Conservation (phyloP, 495 filamentous ascomycete genomes). For the Penicillium angulare region DNA sequence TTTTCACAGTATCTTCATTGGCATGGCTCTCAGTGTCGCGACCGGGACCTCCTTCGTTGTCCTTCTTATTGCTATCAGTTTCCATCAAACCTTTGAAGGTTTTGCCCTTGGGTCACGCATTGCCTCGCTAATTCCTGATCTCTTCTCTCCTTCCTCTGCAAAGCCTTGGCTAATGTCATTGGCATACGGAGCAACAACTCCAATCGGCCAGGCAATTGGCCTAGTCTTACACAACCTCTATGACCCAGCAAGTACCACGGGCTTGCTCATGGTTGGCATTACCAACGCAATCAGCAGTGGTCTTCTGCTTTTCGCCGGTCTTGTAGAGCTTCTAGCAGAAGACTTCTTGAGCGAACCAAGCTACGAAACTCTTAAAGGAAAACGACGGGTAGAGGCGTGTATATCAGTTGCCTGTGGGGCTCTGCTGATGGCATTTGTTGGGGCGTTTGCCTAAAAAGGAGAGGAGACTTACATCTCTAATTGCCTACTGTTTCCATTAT, state of each 20-base stretch:
- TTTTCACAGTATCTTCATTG: slow-evolving; percentile 86
- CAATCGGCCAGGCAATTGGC: slow-evolving; percentile 86
- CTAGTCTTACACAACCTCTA: slow-evolving; percentile 79
- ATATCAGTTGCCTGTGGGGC: slow-evolving; percentile 74
- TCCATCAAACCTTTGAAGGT: slow-evolving; percentile 84
- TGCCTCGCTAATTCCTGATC: slow-evolving; percentile 57
- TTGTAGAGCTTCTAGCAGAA: slow-evolving; percentile 90
- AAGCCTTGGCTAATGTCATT: slow-evolving; percentile 93
- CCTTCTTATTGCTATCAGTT: slow-evolving; percentile 76
- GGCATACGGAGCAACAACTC: slow-evolving; percentile 88
- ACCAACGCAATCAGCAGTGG: slow-evolving; percentile 91
- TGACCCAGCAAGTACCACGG: slow-evolving; percentile 76
- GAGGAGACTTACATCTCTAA: background rate
- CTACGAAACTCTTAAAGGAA: slow-evolving; percentile 69
- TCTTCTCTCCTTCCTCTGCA: slow-evolving; percentile 48
- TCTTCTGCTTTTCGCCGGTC: slow-evolving; percentile 82
- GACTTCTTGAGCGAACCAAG: slow-evolving; percentile 91
- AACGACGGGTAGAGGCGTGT: slow-evolving; percentile 71
- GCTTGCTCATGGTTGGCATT: slow-evolving; percentile 84
- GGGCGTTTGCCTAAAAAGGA: slow-evolving; percentile 79
- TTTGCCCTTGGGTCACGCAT: slow-evolving; percentile 74
- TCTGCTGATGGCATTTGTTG: slow-evolving; percentile 80
- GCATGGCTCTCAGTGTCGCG: slow-evolving; percentile 83
- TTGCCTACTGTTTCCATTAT: background rate
- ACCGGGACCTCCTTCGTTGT: slow-evolving; percentile 75